Base-by-base conservation (phyloP, 2,329 filamentous ascomycete genomes). In the Paracamarosporium sp. region DNA sequence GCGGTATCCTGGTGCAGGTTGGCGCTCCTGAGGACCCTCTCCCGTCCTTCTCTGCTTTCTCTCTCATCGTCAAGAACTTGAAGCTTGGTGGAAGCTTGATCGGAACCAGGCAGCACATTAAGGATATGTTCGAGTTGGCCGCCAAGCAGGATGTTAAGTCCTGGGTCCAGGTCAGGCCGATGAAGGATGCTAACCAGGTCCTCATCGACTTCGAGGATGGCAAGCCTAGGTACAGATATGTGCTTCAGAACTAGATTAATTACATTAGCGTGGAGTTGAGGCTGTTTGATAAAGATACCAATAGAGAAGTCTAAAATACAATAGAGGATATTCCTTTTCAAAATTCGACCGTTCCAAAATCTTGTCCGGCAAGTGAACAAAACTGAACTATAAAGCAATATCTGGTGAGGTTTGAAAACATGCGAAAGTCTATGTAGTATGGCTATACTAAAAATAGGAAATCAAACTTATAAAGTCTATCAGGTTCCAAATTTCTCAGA, bases 1-100 rank as follows among this genome's bases (percentile, higher is more conserved):
- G 85, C 47, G 88, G 89, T 5, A 80, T 80, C 13, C 87, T 90
- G 64, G 82, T 90, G 55, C 86, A 90, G 74, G 82, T 92, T 47
- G 89, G 88, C 27, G 84, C 84, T 1, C 89, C 89, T 0, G 89
- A 92, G 66, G 76, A 79, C 73, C 60, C 83, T 36, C 50, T 71
- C 63, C 80, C 86, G 63, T 67, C 73, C 47, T 78, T 87, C 59
- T 83, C 84, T 2, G 83, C 85, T 67, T 74, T 82, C 79, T 76
- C 78, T 0, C 62, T 90, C 31, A 67, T 90, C 20, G 28, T 46
- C 4, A 57, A 56, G 27, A 65, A 66, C 30, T 60, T 67, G 22
- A 69, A 69, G 53, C 51, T 71, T 24, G 69, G 61, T 4, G 69
- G 69, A 35, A 68, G 64, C 12, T 60, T 60, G 13, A 67, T 72